Evolutionary conservation across 1,284 basidiomycete species (phyloP), one percentile per base, ranked within the genome.

Genomic region (Irpex rosettiformis): DNA sequence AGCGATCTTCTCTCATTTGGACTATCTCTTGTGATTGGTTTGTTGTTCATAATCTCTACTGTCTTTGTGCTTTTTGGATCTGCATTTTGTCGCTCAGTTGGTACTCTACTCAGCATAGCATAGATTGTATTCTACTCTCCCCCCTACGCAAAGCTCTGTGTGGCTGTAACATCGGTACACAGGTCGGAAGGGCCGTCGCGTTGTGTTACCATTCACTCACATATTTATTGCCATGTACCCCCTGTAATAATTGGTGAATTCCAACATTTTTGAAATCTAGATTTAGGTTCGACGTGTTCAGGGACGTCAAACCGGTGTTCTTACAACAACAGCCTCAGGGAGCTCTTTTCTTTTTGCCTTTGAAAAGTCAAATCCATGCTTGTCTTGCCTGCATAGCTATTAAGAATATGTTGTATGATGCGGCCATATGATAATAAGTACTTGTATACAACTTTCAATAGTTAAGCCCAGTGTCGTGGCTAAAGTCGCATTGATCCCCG

Each of bases 401-500:
- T 56, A 56, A 28, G 42, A 30, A n/a, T 43, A 56, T 30, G 55
- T 10, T 33, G 33, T 53, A 58, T 61, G 58, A 27, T 53, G 56
- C 60, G 59, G 54, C 58, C 24, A 55, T 29, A 43, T n/a, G n/a
- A n/a, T n/a, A n/a, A 52, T 40, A 30, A 54, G 55, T 27, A 53
- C 51, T 54, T 22, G 29, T 48, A 37, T 54, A 42, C 54, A 30
- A 45, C n/a, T n/a, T n/a, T 56, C 45, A 66, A 55, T 63, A 69
- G 51, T 64, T 62, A 56, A 67, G 69, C 59, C 49, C 40, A 16
- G 43, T 25, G 28, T 83, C 90, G 70, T 92, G 89, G 65, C 83
- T 79, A 74, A 87, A 92, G 74, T 90, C 89, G 77, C 89, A 92
- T 73, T 85, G 85, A 77, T 92, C 90, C 59, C 89, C 90, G 69